Evolutionary conservation across 768 basidiomycete species (phyloP), one percentile per base, ranked within the genome.

Genomic region (Dentipellis sp.): DNA sequence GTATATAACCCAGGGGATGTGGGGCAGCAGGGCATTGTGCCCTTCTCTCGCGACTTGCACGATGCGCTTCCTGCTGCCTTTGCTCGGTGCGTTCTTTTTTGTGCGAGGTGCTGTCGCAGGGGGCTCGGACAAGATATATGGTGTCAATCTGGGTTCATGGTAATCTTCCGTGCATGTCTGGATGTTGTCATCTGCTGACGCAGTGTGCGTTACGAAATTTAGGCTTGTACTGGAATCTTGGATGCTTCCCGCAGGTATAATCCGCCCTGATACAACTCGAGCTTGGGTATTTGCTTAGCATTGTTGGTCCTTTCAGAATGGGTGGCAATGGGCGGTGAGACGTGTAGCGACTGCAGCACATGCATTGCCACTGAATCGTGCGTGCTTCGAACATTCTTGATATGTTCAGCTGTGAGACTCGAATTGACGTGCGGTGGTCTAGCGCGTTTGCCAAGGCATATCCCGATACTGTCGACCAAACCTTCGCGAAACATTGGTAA

Each of bases 161-260:
- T 79, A 58, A 19, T 74, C 61, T 52, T 23, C 51, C 29, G 3
- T 9, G 6, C 12, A 17, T 4, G n/a, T 22, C 12, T 53, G 10
- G 9, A 3, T 22, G 29, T 10, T 35, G 12, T 12, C 37, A 35
- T 38, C 50, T 58, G 59, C 39, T 50, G 22, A 45, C 50, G 19
- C 50, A 50, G 42, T 59, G 42, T 12, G 4, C n/a, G 23, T 7
- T 4, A 16, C 29, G 29, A 29, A 29, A 3, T 56, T 10, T 55
- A 89, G 88, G 88, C 75, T 91, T 51, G 68, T 91, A 0, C 67
- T 88, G 5, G 88, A 91, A 63, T 62, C 86, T n/a, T 91, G 88
- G 88, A 91, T 91, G 88, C 73, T 88, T 42, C 87, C 86, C 9
- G 70, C 75, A 67, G 84, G 83, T 83, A 58, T 4, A 11, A 19